Conservation (phyloP, 1,284 basidiomycete genomes). For the Mycosarcoma mackinlayi region DNA sequence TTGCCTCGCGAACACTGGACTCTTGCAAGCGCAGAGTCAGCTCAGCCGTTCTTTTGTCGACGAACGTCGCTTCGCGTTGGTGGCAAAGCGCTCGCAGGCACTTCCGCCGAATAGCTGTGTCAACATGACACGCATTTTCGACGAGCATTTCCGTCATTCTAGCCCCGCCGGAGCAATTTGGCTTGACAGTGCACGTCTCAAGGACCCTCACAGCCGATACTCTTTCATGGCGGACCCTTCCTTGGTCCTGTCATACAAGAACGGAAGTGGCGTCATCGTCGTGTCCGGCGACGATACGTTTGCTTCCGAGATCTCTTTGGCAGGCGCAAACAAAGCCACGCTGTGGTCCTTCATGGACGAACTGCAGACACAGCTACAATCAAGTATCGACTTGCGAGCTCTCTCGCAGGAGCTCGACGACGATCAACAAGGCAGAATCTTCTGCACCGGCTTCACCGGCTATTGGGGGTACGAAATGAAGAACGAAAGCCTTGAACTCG, state of each 20-base stretch:
- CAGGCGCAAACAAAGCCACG: constrained; percentile 7
- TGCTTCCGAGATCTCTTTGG: neutral
- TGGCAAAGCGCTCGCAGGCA: constrained; percentile 8
- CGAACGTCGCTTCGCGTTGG: constrained; percentile 1
- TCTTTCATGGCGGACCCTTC: constrained; percentile 63
- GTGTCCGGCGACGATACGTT: constrained; percentile 16
- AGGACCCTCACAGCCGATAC: constrained; percentile 45
- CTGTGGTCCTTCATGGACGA: constrained; percentile 59
- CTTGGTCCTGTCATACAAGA: constrained; percentile 58
- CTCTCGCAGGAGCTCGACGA: constrained; percentile 1
- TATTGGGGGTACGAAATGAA: constrained; percentile 74
- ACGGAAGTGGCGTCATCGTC: constrained; percentile 8
- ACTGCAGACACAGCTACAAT: constrained; percentile 48
- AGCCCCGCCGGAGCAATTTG: constrained; percentile 70
- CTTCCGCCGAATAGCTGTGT: constrained; percentile 36
- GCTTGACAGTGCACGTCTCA: constrained; percentile 70
- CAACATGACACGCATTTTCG: constrained; percentile 68
- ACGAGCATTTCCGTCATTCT: constrained; percentile 63
- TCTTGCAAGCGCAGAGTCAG: neutral
- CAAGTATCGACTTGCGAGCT: constrained; percentile 9
- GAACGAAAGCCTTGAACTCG: constrained; percentile 69
- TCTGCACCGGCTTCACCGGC: constrained; percentile 71
- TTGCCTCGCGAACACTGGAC: constrained; percentile 20
- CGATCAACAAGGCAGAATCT: constrained; percentile 56
- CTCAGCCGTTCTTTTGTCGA: too few species aligned